A percentile compares a stretch with the other conserved stretches of the same genome.
Evolutionary conservation across 768 basidiomycete genomes (phyloP).

Genomic region (Grammothele lineata): DNA sequence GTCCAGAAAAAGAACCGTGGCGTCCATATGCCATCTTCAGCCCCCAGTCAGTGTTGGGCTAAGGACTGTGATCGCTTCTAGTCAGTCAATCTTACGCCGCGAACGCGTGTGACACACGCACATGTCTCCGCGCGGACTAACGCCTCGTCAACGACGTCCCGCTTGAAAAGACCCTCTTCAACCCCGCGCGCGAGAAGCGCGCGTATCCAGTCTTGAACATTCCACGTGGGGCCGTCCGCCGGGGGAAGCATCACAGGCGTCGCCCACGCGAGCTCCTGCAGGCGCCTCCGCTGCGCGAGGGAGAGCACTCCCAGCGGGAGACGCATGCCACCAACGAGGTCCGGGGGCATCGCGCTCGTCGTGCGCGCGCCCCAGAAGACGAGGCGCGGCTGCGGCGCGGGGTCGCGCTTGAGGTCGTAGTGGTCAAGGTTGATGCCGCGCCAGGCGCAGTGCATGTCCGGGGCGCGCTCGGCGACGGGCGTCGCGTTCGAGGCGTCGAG

Average conservation of each 20-base stretch:
- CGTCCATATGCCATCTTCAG: too few relatives aligned
- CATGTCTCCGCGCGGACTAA: neutral
- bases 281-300: neutral
- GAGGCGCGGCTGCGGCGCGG: neutral
- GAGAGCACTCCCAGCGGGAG: neutral
- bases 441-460: neutral
- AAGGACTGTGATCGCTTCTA: too few relatives aligned
- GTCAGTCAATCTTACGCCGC: too few relatives aligned
- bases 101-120: too few relatives aligned
- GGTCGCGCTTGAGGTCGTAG: neutral
- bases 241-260: neutral
- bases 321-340: neutral
- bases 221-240: neutral
- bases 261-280: neutral
- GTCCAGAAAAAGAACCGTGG: too few relatives aligned
- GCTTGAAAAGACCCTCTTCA: neutral
- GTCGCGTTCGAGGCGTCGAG: too few relatives aligned
- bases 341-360: neutral
- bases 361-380: conserved; percentile 1
- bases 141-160: neutral
- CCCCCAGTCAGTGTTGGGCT: too few relatives aligned
- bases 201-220: neutral
- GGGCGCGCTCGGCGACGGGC: too few relatives aligned
- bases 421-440: neutral
- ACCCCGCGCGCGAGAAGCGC: neutral